Base-by-base conservation (phyloP, 1,139 yeast genomes). In the Candida sojae region DNA sequence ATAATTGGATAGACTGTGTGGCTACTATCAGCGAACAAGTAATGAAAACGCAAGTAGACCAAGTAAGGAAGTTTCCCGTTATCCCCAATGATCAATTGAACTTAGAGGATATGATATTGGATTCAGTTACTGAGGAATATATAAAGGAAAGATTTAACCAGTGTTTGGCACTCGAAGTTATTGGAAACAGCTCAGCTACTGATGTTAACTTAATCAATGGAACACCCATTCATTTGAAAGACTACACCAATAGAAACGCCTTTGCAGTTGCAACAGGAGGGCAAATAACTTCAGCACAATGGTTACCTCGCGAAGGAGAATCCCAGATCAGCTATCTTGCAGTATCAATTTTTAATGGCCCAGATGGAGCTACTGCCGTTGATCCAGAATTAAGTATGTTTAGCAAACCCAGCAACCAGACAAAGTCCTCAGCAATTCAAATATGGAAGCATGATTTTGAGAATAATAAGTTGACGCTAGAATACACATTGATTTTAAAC, bases 181-280 rank as follows among this genome's bases (percentile, higher is more conserved):
- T 9, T 2, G 30, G 37, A 23, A 39, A 47, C 13, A 31, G 9
- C 5, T 8, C 31, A 4, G 29, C 31, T 3, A 37, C 35, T 21
- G 13, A 10, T 7, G 29, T 49, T 13, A n/a, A 39, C 7, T 36
- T 48, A 17, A 33, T 42, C 6, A 47, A 38, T 21, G 37, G 44
- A 8, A 34, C 25, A 17, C 46, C 54, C 1, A 44, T 57, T 9
- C 56, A 64, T 5, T 42, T 53, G 34, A 40, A 43, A 36, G 34
- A 39, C 3, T 9, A 34, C 11, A 40, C 43, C 4, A 48, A 48
- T 21, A 63, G 87, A 51, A 62, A 62, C 23, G 86, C 82, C 0
- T 59, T 69, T n/a, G 67, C 78, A 0, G 50, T 79, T 11, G 80
- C 82, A 53, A 66, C 78, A 0, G 89, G 89, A 1, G 86, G 86